These are phyloP conservation scores for Hypoxylon lenormandii DNA, from an alignment of 495 filamentous ascomycete species.

Conservation along the genomic window DNA sequence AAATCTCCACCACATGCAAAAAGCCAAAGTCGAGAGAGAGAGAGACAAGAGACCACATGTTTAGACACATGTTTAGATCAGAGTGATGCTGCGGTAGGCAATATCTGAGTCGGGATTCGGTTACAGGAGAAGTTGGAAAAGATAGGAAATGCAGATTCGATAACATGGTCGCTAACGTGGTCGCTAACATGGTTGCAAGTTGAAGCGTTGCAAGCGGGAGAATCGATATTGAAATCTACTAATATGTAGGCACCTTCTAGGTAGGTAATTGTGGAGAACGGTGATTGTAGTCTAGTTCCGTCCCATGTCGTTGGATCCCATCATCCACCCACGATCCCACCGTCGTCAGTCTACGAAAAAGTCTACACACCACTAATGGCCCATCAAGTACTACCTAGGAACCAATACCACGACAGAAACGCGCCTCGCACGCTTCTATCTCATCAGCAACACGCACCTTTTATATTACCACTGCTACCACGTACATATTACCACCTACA, in stretches of 20 bases:
- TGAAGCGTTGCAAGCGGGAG: constrained; percentile 23
- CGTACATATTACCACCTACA: too few relatives aligned
- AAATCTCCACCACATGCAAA: constrained; percentile 26
- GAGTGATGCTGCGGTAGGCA: constrained; percentile 31
- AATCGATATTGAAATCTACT: constrained; percentile 33
- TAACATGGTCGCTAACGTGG: background rate
- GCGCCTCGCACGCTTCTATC: constrained; percentile 3
- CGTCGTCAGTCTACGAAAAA: too few relatives aligned
- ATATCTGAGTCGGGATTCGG: constrained; percentile 30
- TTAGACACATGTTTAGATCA: constrained; percentile 26
- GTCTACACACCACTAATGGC: too few relatives aligned
- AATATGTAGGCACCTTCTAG: too few relatives aligned
- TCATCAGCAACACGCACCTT: too few relatives aligned
- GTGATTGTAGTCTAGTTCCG: constrained; percentile 22
- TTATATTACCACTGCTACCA: too few relatives aligned
- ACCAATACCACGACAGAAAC: constrained; percentile 7
- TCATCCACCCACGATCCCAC: constrained; percentile 8
- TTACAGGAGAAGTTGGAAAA: constrained; percentile 23
- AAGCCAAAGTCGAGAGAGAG: background rate
- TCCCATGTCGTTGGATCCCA: constrained; percentile 38
- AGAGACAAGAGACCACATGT: background rate
- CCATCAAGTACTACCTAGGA: too few relatives aligned
- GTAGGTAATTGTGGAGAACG: constrained; percentile 44
- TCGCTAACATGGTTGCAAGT: too few relatives aligned
- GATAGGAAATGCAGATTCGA: constrained; percentile 23